Percentiles rank a stretch among this genome's conserved stretches.
Conservation (phyloP, 2,329 filamentous ascomycete genomes). For the Colletotrichum brevisporum region DNA sequence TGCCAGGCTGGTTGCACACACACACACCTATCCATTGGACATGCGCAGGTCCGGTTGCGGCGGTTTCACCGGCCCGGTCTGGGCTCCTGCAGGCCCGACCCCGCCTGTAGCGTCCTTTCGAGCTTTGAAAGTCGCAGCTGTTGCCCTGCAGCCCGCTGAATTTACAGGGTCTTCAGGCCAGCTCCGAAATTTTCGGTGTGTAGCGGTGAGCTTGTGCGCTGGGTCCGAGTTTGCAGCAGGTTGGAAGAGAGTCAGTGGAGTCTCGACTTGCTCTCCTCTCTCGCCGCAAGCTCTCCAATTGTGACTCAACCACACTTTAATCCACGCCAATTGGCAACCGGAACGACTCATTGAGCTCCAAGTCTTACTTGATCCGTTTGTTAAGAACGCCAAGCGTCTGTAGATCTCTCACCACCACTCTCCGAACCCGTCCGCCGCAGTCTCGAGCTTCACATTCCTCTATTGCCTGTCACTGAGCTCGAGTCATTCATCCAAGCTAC, state of each 20-base stretch:
- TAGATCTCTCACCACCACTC: not conserved
- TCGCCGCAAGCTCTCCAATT: constrained; percentile 28
- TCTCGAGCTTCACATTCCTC: constrained; percentile 19
- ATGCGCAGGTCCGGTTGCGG: constrained; percentile 33
- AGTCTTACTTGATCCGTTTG: not conserved
- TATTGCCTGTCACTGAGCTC: not conserved
- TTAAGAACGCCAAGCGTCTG: constrained; percentile 5
- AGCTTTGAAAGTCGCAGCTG: no score
- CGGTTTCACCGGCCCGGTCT: constrained; percentile 28
- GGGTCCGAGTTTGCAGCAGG: constrained; percentile 34
- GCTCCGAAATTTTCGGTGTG: constrained; percentile 41
- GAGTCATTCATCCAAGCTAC: constrained; percentile 4
- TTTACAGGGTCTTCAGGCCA: constrained; percentile 7
- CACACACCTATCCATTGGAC: not conserved
- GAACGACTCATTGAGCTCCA: constrained; percentile 13
- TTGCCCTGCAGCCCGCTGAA: not conserved
- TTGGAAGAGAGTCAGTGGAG: constrained; percentile 20
- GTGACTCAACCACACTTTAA: constrained; percentile 33
- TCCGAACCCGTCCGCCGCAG: not conserved
- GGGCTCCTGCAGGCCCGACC: constrained; percentile 25
- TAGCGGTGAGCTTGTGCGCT: constrained; percentile 34
- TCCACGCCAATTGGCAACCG: constrained; percentile 20
- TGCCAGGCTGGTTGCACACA: constrained; percentile 4
- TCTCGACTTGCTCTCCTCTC: constrained; percentile 13
- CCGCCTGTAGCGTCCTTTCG: not conserved